These are phyloP conservation scores for Leccinum longicurvipes DNA, from an alignment of 768 basidiomycete species.

Conservation along the genomic window DNA sequence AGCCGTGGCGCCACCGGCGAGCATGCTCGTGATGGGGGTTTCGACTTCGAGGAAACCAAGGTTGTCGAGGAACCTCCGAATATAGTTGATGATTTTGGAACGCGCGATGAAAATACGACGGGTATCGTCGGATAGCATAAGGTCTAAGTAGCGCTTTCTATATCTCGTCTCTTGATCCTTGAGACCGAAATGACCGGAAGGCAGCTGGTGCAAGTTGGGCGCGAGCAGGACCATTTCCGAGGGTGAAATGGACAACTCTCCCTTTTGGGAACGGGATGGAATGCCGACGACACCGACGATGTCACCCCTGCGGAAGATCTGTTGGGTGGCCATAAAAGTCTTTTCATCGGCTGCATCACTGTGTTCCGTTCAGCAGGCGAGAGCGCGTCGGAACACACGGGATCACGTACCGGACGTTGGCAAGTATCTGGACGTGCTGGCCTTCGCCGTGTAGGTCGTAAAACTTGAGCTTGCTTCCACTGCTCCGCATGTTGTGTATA, in stretches of 20 bases:
- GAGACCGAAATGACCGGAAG: conserved; percentile 87
- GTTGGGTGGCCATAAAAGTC: conserved; percentile 68
- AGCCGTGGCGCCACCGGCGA: conserved; percentile 96
- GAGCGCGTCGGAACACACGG: neutral
- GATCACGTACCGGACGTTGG: conserved; percentile 68
- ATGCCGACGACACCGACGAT: conserved; percentile 89
- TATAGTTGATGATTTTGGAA: conserved; percentile 86
- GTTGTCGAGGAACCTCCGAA: conserved; percentile 84
- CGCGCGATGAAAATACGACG: conserved; percentile 90
- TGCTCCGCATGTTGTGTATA: conserved; percentile 84
- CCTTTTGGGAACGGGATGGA: conserved; percentile 92
- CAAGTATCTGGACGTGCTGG: conserved; percentile 92
- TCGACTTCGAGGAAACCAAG: conserved; percentile 98
- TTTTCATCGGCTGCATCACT: conserved; percentile 63
- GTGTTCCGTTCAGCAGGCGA: conserved; percentile 16
- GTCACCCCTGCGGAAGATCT: conserved; percentile 91
- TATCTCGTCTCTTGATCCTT: conserved; percentile 98
- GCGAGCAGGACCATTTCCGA: conserved; percentile 82
- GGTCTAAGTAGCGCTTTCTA: conserved; percentile 97
- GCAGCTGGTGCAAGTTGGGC: conserved; percentile 94
- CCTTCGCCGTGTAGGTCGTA: conserved; percentile 96
- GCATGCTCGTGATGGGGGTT: conserved; percentile 96
- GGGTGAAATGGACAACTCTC: conserved; percentile 89
- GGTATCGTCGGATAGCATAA: conserved; percentile 89
- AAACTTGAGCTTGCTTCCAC: conserved; percentile 82